Base-by-base conservation (phyloP, 805 yeast species). In the Metschnikowia koreensis region DNA sequence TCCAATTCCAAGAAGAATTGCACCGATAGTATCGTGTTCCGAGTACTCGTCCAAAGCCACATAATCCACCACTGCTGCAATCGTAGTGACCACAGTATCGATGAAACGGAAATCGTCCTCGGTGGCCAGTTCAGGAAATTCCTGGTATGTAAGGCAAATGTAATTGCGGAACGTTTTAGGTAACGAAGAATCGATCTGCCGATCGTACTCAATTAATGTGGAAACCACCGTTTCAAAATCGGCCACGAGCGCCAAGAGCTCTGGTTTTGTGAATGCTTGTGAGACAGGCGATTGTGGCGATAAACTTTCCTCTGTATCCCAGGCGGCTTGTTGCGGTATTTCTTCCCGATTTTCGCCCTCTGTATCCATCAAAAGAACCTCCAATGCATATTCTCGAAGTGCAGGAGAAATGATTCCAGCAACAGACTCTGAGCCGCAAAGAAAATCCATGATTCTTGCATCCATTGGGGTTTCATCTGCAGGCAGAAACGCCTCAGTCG, bases 1-100 rank as follows among this genome's bases (percentile, higher is more conserved):
- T 41, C 58, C 61, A 31, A 72, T 58, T 17, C 60, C 46, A 13
- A 50, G 39, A 11, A 73, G 66, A 7, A 59, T 58, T 7, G 56
- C 59, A 38, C 58, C 63, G 5, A 68, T 60, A 16, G 57, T 50
- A 8, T 54, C 38, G 33, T 49, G 47, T 3, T 61, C 68, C 7
- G 60, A 60, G 17, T 48, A 41, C 5, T 52, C 59, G 7, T 60
- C 68, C 22, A 56, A 57, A 37, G 66, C 64, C 49, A 67, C 73
- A 47, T 60, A 70, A 26, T 70, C 69, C 6, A 65, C 61, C 7
- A 74, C 61, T 7, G 45, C 53, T 29, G 62, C 60, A 1, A 70
- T 58, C 13, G 60, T 52, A 4, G 41, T 33, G 12, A 55, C 60
- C 13, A 70, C 54, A 2, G 48, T 44, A 16, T 55, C 57, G 9